Evolutionary conservation across 495 filamentous ascomycete species (phyloP), one percentile per base, ranked within the genome.

Genomic region (Daldinia grandis): DNA sequence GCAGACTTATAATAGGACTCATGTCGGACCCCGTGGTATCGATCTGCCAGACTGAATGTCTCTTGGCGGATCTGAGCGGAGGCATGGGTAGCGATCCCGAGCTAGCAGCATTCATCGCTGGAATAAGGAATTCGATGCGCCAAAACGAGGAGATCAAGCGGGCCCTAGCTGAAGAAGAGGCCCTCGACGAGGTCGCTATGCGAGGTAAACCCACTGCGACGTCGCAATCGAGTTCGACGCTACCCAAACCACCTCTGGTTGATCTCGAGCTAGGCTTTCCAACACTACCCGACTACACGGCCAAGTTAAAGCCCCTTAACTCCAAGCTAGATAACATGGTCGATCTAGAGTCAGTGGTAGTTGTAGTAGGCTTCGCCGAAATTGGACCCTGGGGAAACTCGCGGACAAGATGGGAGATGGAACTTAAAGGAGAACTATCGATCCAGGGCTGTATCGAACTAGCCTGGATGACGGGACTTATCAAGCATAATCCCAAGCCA

Each of bases 221-320:
- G 24, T 83, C 97, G 17, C 94, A 96, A 81, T 92, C 94, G 81
- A 94, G 91, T 47, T 37, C 69, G 35, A 19, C 53, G 81, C 90
- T 93, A 69, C 87, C 89, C 63, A 89, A 93, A 21, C 90, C 95
- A 78, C 94, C 93, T 37, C 91, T 94, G 64, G 94, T 94, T 73
- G 98, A 98, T 79, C 90, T 98, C 82, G 97, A 96, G 77, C 97
- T 92, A 70, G 88, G 93, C 58, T 98, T 98, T 81, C 95, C 95
- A 19, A 82, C 84, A 33, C 82, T 97, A 10, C 94, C 94, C 25
- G 87, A 95, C 76, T 98, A 94, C 90, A 89, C 94, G 78, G 81
- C 87, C 1, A 92, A 96, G 50, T 81, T 99, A 62, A 89, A 94
- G 77, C 92, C 93, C 8, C 88, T 97, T 72, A 94, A 94, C 73